Base-by-base conservation (phyloP, 169 alveolate species). In the Cryptosporidium muris region DNA sequence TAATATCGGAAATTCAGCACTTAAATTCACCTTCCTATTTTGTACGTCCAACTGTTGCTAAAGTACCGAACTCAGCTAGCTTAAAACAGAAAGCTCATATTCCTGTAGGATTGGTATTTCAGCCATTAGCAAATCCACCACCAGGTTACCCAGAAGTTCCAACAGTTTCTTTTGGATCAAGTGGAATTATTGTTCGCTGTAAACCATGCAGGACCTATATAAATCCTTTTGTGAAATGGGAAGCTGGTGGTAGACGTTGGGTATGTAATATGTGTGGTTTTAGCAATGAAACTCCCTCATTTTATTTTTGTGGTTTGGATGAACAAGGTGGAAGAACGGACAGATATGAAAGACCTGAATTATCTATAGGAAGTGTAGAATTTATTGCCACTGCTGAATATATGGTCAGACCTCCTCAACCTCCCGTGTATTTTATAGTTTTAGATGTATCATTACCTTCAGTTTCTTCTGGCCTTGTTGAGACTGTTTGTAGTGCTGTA, bases 331-430 rank as follows among this genome's bases (percentile, higher is more conserved):
- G 91, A 53, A 88, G 98, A 42, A 89, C 91, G 54, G 98, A 95
- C 81, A 66, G 93, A 45, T 88, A 90, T 51, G 94, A 94, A 52
- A 81, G 98, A 48, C 92, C 95, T 1, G 99, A 97, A 89, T 93
- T 97, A 67, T 91, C 91, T 56, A 81, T 89, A 49, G 99, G 99
- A 4, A 95, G 98, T 62, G 94, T 94, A 63, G 99, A 98, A 67
- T 95, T 95, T 82, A 90, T 96, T 45, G 99, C 99, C 12, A 94
- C 99, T 14, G 96, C 95, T 51, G 98, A 96, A 90, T 97, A 97
- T 88, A 97, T 96, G 98, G 94, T 94, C 38, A 91, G 99, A 51
- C 98, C 99, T 2, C 99, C 99, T 3, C 97, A 94, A 93, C 97
- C 99, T 2, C 97, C 99, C 3, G 95, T 95, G n/a, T 97, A 90